These are phyloP conservation scores for Stephania japonica DNA, from an alignment of 164 flowering plant species.

Conservation along the genomic window DNA sequence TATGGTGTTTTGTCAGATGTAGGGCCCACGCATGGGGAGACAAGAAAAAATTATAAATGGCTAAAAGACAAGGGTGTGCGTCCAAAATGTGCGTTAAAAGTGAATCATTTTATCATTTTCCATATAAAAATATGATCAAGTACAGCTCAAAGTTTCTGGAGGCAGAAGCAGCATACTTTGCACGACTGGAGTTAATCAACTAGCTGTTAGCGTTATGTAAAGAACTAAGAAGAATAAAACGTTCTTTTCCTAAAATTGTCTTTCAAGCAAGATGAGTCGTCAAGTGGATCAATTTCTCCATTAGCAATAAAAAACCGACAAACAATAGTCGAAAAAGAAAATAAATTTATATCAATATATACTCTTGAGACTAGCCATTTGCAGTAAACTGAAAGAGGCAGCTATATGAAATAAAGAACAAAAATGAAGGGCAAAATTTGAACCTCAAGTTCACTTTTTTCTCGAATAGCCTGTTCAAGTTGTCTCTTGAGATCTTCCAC, in stretches of 20 bases:
- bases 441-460: slow-evolving; percentile 76
- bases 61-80: too few species aligned
- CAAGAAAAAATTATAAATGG: too few species aligned
- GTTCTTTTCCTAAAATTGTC: background rate
- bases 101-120: too few species aligned
- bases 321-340: background rate
- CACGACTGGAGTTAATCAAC: background rate
- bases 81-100: too few species aligned
- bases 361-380: background rate
- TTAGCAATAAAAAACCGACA: background rate
- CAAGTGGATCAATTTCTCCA: background rate
- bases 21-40: too few species aligned
- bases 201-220: background rate
- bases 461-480: slow-evolving; percentile 40
- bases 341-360: background rate
- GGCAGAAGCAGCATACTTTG: background rate
- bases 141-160: background rate
- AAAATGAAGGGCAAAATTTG: background rate
- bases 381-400: background rate
- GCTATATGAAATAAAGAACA: background rate
- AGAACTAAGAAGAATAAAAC: background rate
- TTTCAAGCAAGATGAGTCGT: background rate
- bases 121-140: background rate
- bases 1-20: too few species aligned
- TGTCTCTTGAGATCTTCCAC: slow-evolving; percentile 50